Evolutionary conservation across 768 basidiomycete species (phyloP).

Genomic region (Lactarius sp.): DNA sequence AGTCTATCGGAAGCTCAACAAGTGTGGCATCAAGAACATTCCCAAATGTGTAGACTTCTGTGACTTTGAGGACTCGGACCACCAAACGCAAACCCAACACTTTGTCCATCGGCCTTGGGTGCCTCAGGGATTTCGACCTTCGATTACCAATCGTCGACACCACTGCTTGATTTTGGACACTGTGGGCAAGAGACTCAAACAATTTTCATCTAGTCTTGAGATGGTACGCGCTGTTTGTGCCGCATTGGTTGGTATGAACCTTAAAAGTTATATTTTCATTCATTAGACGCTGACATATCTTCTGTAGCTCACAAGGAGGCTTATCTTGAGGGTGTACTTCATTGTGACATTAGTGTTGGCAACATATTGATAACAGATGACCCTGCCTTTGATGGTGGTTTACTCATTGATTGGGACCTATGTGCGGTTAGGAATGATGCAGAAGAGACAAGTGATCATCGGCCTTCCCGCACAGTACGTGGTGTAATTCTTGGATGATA

Average conservation of each 20-base stretch:
- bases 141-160: neutral
- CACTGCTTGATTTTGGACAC: neutral
- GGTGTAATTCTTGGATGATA: neutral
- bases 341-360: conserved; percentile 8
- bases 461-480: neutral
- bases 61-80: too few relatives aligned
- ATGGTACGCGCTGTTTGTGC: neutral
- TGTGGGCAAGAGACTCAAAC: neutral
- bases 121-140: neutral
- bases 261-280: neutral
- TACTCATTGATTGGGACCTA: too few relatives aligned
- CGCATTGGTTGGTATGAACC: neutral
- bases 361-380: conserved; percentile 1
- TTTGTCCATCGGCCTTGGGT: too few relatives aligned
- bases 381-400: too few relatives aligned
- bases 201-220: neutral
- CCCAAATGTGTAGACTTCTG: too few relatives aligned
- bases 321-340: neutral
- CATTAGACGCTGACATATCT: neutral
- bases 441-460: too few relatives aligned
- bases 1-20: too few relatives aligned
- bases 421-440: too few relatives aligned
- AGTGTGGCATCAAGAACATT: too few relatives aligned
- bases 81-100: too few relatives aligned
- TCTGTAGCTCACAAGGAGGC: conserved; percentile 1